Evolutionary conservation across 1,284 basidiomycete genomes (phyloP).

Genomic region (Malassezia restricta): DNA sequence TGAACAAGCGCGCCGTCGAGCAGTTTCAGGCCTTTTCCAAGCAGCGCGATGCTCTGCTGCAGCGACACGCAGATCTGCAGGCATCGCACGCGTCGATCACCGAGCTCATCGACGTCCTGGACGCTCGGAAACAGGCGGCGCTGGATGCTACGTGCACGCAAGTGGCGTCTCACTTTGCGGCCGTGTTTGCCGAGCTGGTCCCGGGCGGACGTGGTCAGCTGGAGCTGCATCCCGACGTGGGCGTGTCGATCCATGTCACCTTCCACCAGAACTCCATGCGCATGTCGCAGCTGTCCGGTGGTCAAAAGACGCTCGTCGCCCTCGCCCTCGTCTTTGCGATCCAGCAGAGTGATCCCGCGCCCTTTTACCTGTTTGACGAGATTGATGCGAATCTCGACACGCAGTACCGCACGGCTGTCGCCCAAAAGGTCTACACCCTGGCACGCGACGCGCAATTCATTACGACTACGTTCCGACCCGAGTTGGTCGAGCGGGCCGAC

Average conservation of each 20-base stretch:
- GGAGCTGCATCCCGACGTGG: constrained; percentile 51
- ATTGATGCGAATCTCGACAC: constrained; percentile 97
- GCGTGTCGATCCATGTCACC: constrained; percentile 92
- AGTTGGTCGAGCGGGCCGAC: constrained; percentile 87
- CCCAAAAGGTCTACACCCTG: constrained; percentile 87
- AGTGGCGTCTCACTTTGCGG: constrained; percentile 88
- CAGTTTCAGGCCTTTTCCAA: constrained; percentile 96
- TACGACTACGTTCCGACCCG: constrained; percentile 93
- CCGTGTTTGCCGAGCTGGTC: constrained; percentile 94
- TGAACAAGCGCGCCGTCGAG: constrained; percentile 99
- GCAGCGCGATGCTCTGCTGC: constrained; percentile 78
- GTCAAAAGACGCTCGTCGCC: constrained; percentile 93
- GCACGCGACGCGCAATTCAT: constrained; percentile 85
- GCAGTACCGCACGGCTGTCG: constrained; percentile 91
- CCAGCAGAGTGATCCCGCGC: constrained; percentile 97
- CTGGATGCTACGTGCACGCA: constrained; percentile 97
- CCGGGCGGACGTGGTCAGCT: constrained; percentile 79
- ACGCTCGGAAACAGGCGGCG: constrained; percentile 94
- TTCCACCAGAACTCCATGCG: constrained; percentile 93
- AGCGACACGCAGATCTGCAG: constrained; percentile 78
- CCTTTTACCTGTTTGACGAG: constrained; percentile 99
- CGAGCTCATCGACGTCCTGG: constrained; percentile 85
- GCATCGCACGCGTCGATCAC: constrained; percentile 76
- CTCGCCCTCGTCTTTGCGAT: constrained; percentile 95
- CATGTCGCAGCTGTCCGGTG: constrained; percentile 92